A percentile compares a stretch with the other conserved stretches of the same genome.
phyloP scores from a whole-genome alignment of 495 filamentous ascomycete species.

The Penicillium simplicissimum region DNA sequence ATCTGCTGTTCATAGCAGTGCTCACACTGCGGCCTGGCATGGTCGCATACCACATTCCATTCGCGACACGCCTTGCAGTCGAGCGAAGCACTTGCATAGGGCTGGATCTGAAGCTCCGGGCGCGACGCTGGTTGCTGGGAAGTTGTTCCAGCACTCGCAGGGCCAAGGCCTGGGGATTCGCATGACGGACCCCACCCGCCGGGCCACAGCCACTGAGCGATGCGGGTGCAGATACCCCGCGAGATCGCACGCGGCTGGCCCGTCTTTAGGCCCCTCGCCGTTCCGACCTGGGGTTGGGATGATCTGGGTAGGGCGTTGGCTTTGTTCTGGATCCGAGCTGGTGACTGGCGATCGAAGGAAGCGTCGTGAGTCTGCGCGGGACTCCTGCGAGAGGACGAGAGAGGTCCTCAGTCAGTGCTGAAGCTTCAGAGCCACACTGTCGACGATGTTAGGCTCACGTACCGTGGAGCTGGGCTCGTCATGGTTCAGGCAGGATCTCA shows the following conservation, averaged over 20 bases:
- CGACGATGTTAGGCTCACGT: neutral
- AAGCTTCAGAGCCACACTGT: neutral
- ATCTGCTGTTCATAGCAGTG: constrained; percentile 42
- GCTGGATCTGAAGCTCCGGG: constrained; percentile 4
- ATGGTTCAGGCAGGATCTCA: constrained; percentile 1
- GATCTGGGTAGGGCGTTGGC: neutral
- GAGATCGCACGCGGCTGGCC: constrained; percentile 9
- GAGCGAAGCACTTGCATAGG: neutral
- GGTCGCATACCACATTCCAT: constrained; percentile 36
- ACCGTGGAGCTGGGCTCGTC: neutral
- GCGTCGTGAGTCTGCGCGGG: neutral
- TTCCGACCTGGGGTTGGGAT: neutral
- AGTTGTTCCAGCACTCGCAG: neutral
- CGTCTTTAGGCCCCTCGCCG: neutral
- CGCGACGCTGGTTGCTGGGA: constrained; percentile 3
- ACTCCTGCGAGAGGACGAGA: neutral
- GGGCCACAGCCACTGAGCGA: constrained; percentile 27
- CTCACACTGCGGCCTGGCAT: constrained; percentile 34
- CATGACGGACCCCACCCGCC: constrained; percentile 20
- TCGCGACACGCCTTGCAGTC: constrained; percentile 39
- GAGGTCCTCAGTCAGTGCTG: neutral
- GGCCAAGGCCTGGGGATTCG: neutral
- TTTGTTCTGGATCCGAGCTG: neutral
- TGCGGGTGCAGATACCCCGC: constrained; percentile 16
- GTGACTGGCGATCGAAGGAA: neutral